These are phyloP conservation scores for Leccinum obscurum DNA, from an alignment of 768 basidiomycete species.

Conservation along the genomic window DNA sequence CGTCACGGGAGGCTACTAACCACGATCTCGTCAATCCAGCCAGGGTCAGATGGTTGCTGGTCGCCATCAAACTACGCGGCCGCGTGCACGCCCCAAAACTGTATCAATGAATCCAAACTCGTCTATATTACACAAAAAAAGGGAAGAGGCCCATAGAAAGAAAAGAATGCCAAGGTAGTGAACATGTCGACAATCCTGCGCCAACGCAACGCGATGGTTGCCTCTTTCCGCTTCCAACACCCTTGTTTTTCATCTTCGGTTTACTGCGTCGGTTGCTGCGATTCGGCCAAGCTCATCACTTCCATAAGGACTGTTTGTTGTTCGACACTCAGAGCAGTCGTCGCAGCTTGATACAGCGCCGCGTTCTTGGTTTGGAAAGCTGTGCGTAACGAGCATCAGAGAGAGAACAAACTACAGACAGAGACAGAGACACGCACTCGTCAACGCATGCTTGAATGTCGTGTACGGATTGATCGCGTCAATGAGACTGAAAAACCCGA, in stretches of 20 bases:
- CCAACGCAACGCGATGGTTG: not conserved
- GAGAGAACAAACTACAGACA: too few species aligned
- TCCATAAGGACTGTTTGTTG: constrained; percentile 85
- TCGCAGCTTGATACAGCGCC: constrained; percentile 65
- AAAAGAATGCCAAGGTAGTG: not conserved
- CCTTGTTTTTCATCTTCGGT: not conserved
- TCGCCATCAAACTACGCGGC: not conserved
- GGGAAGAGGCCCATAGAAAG: not conserved
- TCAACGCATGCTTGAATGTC: constrained; percentile 76
- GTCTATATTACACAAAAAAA: not conserved
- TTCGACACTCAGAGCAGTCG: constrained; percentile 68
- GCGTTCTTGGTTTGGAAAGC: constrained; percentile 77
- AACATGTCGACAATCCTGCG: not conserved
- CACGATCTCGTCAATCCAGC: not conserved
- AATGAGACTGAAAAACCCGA: constrained; percentile 82
- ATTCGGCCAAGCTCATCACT: constrained; percentile 72
- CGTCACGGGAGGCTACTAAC: not conserved
- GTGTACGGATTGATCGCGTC: constrained; percentile 78
- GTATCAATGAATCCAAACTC: not conserved
- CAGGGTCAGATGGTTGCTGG: not conserved
- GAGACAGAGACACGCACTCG: constrained; percentile 44
- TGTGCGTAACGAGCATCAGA: constrained; percentile 21
- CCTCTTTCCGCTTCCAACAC: not conserved
- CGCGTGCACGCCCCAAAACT: not conserved
- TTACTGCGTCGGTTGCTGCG: constrained; percentile 17